Conservation (phyloP, 208 protist species). For the Perkinsela sp. region DNA sequence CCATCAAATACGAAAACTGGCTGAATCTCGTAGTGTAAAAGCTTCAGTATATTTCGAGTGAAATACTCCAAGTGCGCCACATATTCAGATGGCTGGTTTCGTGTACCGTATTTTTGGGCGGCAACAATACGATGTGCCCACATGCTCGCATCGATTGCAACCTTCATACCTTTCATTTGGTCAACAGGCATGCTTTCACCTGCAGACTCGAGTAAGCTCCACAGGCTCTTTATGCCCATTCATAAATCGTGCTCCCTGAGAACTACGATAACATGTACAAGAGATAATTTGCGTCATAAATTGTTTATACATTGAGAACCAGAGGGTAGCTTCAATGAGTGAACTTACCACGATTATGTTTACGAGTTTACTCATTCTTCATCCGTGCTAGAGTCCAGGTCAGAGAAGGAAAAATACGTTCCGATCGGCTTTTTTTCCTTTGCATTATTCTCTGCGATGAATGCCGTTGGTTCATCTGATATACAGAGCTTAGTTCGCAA, state of each 20-base stretch:
- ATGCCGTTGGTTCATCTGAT: background rate
- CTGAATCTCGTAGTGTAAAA: slow-evolving; percentile 48
- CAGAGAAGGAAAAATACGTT: background rate
- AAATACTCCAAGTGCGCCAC: slow-evolving; percentile 41
- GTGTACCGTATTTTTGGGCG: background rate
- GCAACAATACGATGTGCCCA: slow-evolving; percentile 43
- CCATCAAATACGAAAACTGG: slow-evolving; percentile 65
- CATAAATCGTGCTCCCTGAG: too few species aligned
- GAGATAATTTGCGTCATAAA: too few species aligned
- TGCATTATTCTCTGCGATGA: background rate
- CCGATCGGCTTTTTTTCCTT: background rate
- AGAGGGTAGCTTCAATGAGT: too few species aligned
- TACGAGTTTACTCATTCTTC: background rate
- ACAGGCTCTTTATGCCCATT: slow-evolving; percentile 58
- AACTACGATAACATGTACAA: too few species aligned
- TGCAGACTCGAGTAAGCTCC: slow-evolving; percentile 44
- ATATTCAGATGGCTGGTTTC: slow-evolving; percentile 12
- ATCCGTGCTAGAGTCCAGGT: background rate
- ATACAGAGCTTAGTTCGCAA: background rate
- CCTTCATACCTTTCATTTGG: slow-evolving; percentile 19
- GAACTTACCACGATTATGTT: too few species aligned
- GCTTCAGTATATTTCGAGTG: slow-evolving; percentile 37
- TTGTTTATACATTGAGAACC: too few species aligned
- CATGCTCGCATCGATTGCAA: slow-evolving; percentile 58
- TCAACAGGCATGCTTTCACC: slow-evolving; percentile 27